phyloP scores from a whole-genome alignment of 2,329 filamentous ascomycete species.

The Phaeomoniella chlamydospora region DNA sequence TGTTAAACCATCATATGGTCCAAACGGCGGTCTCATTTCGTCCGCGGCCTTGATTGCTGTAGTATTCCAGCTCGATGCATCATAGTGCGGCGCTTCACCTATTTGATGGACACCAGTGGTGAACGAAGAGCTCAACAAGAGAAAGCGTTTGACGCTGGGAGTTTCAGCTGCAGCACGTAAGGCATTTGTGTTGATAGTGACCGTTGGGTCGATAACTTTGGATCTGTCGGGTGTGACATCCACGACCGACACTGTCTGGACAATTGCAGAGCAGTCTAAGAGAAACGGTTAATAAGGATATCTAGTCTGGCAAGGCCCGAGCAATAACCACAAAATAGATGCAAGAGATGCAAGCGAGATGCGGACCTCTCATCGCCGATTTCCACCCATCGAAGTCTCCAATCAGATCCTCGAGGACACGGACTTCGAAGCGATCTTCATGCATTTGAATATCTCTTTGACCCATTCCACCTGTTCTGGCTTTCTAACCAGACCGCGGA shows the following conservation, averaged over 20 bases:
- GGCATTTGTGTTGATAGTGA: slow-evolving; percentile 21
- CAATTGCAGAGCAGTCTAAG: slow-evolving; percentile 24
- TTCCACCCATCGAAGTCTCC: no score
- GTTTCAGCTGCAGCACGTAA: slow-evolving; percentile 26
- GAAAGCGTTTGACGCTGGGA: slow-evolving; percentile 25
- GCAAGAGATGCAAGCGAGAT: no score
- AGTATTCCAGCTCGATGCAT: slow-evolving; percentile 21
- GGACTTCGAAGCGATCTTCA: no score
- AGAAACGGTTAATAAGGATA: no score
- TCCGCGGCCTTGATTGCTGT: slow-evolving; percentile 18
- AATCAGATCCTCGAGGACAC: no score
- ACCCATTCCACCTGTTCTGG: slow-evolving; percentile 15
- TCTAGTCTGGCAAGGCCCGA: no score
- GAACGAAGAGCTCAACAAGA: slow-evolving; percentile 25
- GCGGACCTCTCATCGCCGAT: no score
- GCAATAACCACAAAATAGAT: no score
- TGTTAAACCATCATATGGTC: slow-evolving; percentile 13
- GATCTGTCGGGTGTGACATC: slow-evolving; percentile 25
- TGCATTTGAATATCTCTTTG: slow-evolving; percentile 16
- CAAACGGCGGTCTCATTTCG: slow-evolving; percentile 15
- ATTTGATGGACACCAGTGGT: slow-evolving; percentile 20
- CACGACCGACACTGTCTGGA: slow-evolving; percentile 30
- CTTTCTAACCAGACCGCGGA: slow-evolving; percentile 21
- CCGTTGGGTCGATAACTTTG: slow-evolving; percentile 24
- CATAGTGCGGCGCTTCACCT: slow-evolving; percentile 18